These are phyloP conservation scores for Pneumocystis jirovecii DNA, from an alignment of 1,139 yeast genomes.

Conservation along the genomic window DNA sequence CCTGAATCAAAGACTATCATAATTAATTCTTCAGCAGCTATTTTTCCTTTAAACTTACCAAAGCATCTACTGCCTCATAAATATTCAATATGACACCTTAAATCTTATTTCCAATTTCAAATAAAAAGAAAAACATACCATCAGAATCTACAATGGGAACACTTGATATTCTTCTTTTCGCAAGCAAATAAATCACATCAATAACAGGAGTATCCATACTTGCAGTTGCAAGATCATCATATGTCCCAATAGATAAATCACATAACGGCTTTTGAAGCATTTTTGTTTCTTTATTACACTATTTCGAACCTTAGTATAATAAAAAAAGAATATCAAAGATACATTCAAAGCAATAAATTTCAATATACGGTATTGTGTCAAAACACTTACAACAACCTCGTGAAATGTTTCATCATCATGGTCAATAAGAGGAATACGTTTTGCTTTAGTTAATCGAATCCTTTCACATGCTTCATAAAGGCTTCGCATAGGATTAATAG, in stretches of 20 bases:
- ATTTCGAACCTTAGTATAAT: slow-evolving; percentile 32
- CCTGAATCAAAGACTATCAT: slow-evolving; percentile 57
- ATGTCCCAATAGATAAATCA: slow-evolving; percentile 45
- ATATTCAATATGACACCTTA: slow-evolving; percentile 56
- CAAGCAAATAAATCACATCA: slow-evolving; percentile 74
- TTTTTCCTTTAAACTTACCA: slow-evolving; percentile 20
- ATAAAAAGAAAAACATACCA: slow-evolving; percentile 23
- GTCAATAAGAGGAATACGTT: slow-evolving; percentile 89
- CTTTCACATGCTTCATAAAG: slow-evolving; percentile 86
- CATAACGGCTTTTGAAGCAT: slow-evolving; percentile 64
- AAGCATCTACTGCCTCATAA: slow-evolving; percentile 90
- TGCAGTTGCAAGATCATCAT: slow-evolving; percentile 54
- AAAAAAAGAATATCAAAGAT: not conserved
- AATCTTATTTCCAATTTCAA: not conserved
- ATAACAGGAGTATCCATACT: slow-evolving; percentile 86
- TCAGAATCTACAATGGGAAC: slow-evolving; percentile 80
- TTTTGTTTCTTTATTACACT: slow-evolving; percentile 49
- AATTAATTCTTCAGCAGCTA: not conserved
- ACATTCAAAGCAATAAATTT: slow-evolving; percentile 82
- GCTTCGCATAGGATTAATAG: slow-evolving; percentile 83
- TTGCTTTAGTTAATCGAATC: slow-evolving; percentile 78
- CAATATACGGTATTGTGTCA: slow-evolving; percentile 90
- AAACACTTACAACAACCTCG: slow-evolving; percentile 73
- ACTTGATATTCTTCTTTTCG: slow-evolving; percentile 69
- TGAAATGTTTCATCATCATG: slow-evolving; percentile 84